phyloP scores from a whole-genome alignment of 768 basidiomycete genomes.

The Mycena galericulata region DNA sequence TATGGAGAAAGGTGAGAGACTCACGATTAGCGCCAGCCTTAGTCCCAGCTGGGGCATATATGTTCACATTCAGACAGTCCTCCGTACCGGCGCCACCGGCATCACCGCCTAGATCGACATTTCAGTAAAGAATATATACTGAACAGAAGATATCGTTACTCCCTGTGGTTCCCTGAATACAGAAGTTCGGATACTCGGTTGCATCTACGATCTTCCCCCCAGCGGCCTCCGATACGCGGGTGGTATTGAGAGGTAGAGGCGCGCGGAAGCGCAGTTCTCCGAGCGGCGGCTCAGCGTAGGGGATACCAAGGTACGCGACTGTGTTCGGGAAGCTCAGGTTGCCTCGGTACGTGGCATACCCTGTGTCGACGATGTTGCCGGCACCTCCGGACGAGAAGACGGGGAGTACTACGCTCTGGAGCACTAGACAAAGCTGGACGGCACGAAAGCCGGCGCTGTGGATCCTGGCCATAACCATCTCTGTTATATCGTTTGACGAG shows the following conservation, averaged over 20 bases:
- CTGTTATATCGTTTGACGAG: not conserved
- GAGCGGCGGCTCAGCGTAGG: constrained; percentile 70
- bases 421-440: not conserved
- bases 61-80: constrained; percentile 76
- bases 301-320: constrained; percentile 69
- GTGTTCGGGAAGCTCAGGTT: constrained; percentile 63
- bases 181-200: constrained; percentile 66
- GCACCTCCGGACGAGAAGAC: not conserved
- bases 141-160: constrained; percentile 42
- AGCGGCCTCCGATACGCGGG: constrained; percentile 51
- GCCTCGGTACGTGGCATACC: constrained; percentile 70
- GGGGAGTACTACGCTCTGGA: constrained; percentile 4
- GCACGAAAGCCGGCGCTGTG: not conserved
- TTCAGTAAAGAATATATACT: not conserved
- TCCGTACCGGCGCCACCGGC: constrained; percentile 74
- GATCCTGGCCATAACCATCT: not conserved
- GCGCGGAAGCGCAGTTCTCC: constrained; percentile 64
- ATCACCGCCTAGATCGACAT: constrained; percentile 55
- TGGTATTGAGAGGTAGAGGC: constrained; percentile 64
- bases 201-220: constrained; percentile 61
- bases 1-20: constrained; percentile 32
- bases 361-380: constrained; percentile 60
- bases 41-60: constrained; percentile 66
- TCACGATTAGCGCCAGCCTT: constrained; percentile 60
- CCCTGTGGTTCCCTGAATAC: constrained; percentile 68